Percentiles rank a stretch among this genome's conserved stretches.
Conservation (phyloP, 2,329 filamentous ascomycete genomes). For the Thielaviopsis punctulata region DNA sequence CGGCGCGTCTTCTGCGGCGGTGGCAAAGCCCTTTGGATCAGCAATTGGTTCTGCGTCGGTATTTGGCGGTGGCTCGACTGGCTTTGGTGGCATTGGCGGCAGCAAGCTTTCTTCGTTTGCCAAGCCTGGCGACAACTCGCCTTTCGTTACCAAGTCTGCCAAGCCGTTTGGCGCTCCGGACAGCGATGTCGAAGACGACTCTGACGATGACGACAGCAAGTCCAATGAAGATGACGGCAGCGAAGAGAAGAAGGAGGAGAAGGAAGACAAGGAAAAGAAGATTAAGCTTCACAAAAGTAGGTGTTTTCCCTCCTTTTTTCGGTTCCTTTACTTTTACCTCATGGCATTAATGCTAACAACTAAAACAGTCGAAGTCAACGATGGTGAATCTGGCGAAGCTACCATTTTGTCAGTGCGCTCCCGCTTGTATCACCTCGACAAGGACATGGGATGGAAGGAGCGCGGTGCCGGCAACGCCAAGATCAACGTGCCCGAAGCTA, state of each 20-base stretch:
- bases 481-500: slow-evolving; percentile 53
- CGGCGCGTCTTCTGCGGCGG: slow-evolving; percentile 16
- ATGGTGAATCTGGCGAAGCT: slow-evolving; percentile 70
- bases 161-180: slow-evolving; percentile 66
- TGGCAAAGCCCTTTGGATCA: slow-evolving; percentile 30
- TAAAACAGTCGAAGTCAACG: slow-evolving; percentile 48
- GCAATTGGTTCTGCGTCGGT: slow-evolving; percentile 16
- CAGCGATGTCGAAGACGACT: slow-evolving; percentile 38
- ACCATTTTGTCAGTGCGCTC: slow-evolving; percentile 61
- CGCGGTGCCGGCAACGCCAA: slow-evolving; percentile 71
- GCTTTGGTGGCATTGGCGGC: slow-evolving; percentile 48
- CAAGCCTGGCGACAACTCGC: slow-evolving; percentile 35
- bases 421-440: slow-evolving; percentile 69
- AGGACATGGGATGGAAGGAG: slow-evolving; percentile 68
- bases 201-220: slow-evolving; percentile 23
- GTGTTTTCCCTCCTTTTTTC: no score
- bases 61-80: slow-evolving; percentile 28
- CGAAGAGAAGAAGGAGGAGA: slow-evolving; percentile 37
- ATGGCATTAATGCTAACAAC: neutral
- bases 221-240: slow-evolving; percentile 29
- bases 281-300: slow-evolving; percentile 52
- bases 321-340: neutral
- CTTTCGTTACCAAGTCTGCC: slow-evolving; percentile 32
- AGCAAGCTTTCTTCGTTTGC: slow-evolving; percentile 34
- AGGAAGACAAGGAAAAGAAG: slow-evolving; percentile 45